phyloP scores from a whole-genome alignment of 805 yeast species.

The Candida adriatica region DNA sequence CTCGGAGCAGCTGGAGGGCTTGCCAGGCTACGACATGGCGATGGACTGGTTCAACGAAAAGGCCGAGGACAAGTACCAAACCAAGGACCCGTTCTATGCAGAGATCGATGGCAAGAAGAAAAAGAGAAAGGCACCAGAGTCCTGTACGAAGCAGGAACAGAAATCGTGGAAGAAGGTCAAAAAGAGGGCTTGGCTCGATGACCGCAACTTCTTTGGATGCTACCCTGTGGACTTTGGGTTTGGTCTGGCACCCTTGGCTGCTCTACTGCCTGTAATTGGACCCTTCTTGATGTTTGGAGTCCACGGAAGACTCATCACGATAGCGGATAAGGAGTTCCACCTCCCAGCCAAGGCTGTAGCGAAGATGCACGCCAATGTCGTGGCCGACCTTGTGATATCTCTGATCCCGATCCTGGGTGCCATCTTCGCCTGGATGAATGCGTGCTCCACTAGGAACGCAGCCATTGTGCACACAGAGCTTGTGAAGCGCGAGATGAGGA shows the following conservation, averaged over 20 bases:
- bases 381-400: slow-evolving; percentile 65
- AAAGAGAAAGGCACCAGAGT: slow-evolving; percentile 54
- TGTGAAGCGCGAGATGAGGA: slow-evolving; percentile 14
- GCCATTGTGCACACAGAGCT: slow-evolving; percentile 54
- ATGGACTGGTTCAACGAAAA: slow-evolving; percentile 57
- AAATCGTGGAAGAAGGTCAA: slow-evolving; percentile 70
- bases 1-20: slow-evolving; percentile 31
- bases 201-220: slow-evolving; percentile 75
- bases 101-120: slow-evolving; percentile 44
- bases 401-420: slow-evolving; percentile 79
- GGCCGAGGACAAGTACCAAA: slow-evolving; percentile 59
- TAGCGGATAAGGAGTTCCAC: slow-evolving; percentile 50
- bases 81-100: slow-evolving; percentile 61
- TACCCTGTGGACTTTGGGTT: slow-evolving; percentile 67
- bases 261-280: slow-evolving; percentile 77
- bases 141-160: slow-evolving; percentile 51
- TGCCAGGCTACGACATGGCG: slow-evolving; percentile 54
- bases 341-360: slow-evolving; percentile 55
- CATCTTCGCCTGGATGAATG: slow-evolving; percentile 72
- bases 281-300: slow-evolving; percentile 75
- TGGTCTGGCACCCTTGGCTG: slow-evolving; percentile 70
- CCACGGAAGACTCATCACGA: slow-evolving; percentile 58
- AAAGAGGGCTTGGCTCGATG: slow-evolving; percentile 80
- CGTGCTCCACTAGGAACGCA: slow-evolving; percentile 86
- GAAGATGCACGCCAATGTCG: slow-evolving; percentile 69